Base-by-base conservation (phyloP, 2,329 filamentous ascomycete species). In the Trichoderma endophyticum region DNA sequence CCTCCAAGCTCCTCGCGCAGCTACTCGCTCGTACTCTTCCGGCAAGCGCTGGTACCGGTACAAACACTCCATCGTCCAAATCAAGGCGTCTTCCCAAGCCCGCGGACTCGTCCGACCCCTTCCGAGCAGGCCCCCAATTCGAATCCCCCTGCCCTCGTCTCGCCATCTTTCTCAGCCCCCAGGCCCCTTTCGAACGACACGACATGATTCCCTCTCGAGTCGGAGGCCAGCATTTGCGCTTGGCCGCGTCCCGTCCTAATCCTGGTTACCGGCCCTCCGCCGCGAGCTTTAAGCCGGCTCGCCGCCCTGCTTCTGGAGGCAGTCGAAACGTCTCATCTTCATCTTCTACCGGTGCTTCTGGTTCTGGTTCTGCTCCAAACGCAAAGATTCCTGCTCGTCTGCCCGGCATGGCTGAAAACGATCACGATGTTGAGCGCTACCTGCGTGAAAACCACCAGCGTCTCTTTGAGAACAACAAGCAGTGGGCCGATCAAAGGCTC, bases 391-490 rank as follows among this genome's bases (percentile, higher is more conserved):
- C 32, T 26, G 60, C 62, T 56, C 65, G 51, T 24, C 69, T 71
- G 61, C 69, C 69, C 34, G 69, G 69, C 69, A 71, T 71, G 69
- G 2, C 61, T 66, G 69, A 71, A 68, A 24, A 56, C 64, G 69
- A 73, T n/a, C 30, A 70, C 65, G 84, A 87, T 72, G 84, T 88
- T 74, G 80, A 81, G 74, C 80, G 81, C 73, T 91, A 91, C 79
- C 86, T 91, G 73, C 82, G 87, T 81, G 84, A 90, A 82, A 86
- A 85, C 76, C 90, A 93, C 80, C 88, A 91, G 77, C 85, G 86
- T 73, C 87, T 93, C 77, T 93, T 93, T 76, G 87, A 91, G 75
- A 88, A 89, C 85, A 93, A 93, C 84, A 83, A 84, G 74, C 83
- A 84, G 70, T 93, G 91, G 91, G 90, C 90, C 14, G 85, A 85